Evolutionary conservation across 371 early-diverging fungal species (phyloP).

Genomic region (Mucor plumbeus): DNA sequence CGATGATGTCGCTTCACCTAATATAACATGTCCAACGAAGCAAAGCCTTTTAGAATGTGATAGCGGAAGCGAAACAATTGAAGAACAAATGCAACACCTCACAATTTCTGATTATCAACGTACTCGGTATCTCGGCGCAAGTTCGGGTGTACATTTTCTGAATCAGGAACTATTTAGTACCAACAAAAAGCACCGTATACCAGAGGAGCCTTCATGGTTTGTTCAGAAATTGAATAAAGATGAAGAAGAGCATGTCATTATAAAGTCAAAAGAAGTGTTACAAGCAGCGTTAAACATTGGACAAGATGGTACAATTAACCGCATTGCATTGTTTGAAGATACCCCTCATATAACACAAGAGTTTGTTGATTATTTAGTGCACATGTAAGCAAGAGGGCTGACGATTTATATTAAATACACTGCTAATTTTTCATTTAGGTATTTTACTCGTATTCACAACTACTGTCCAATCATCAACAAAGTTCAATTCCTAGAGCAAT

Average conservation of each 20-base stretch:
- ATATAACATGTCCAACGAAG: not conserved
- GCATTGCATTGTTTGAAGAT: conserved; percentile 30
- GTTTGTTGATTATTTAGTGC: conserved; percentile 34
- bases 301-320: conserved; percentile 3
- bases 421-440: conserved; percentile 24
- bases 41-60: not conserved
- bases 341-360: conserved; percentile 36
- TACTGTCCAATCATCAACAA: conserved; percentile 47
- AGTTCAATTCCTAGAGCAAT: conserved; percentile 42
- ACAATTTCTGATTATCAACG: conserved; percentile 45
- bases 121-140: conserved; percentile 44
- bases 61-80: not conserved
- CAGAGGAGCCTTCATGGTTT: conserved; percentile 31
- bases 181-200: conserved; percentile 28
- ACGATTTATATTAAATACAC: too few species aligned
- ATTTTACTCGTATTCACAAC: conserved; percentile 41
- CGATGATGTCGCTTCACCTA: not conserved
- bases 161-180: conserved; percentile 18
- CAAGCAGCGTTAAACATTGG: not conserved
- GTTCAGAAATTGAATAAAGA: conserved; percentile 48
- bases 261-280: conserved; percentile 34
- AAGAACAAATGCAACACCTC: conserved; percentile 29
- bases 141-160: conserved; percentile 42
- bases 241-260: conserved; percentile 44
- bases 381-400: conserved; percentile 27